Conservation (phyloP, 805 yeast genomes). For the Wickerhamomyces canadensis region DNA sequence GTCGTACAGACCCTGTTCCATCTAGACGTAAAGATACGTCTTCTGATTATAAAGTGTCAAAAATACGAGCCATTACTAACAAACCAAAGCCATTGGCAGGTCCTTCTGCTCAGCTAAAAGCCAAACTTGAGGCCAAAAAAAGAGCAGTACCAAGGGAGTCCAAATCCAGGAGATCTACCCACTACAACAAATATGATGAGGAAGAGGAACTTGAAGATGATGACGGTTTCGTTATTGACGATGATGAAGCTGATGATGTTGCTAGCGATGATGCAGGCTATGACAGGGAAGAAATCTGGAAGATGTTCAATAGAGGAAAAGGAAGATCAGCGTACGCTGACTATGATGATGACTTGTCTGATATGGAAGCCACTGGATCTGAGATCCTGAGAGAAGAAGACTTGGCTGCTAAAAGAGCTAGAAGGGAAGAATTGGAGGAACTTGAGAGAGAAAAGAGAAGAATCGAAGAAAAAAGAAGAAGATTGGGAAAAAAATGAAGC, state of each 20-base stretch:
- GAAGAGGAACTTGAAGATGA: constrained; percentile 45
- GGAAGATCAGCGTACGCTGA: constrained; percentile 39
- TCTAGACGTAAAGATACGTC: background rate
- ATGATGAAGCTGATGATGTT: constrained; percentile 26
- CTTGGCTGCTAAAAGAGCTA: constrained; percentile 60
- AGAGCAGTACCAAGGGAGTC: constrained; percentile 10
- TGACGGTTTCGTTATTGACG: constrained; percentile 56
- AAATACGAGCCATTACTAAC: background rate
- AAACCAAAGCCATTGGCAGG: constrained; percentile 36
- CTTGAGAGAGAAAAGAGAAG: constrained; percentile 49
- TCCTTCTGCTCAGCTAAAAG: constrained; percentile 51
- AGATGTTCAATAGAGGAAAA: constrained; percentile 65
- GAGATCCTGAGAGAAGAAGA: constrained; percentile 84
- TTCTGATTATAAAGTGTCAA: background rate
- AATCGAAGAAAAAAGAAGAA: constrained; percentile 42
- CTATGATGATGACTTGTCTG: constrained; percentile 44
- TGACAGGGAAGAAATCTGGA: constrained; percentile 87
- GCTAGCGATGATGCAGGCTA: constrained; percentile 39
- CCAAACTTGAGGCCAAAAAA: constrained; percentile 34
- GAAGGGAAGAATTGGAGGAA: constrained; percentile 71
- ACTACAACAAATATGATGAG: constrained; percentile 17
- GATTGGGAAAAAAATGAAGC: constrained; percentile 21
- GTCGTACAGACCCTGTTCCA: background rate
- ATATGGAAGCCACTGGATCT: constrained; percentile 94
- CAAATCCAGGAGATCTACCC: background rate